Evolutionary conservation across 2,329 filamentous ascomycete genomes (phyloP), one percentile per base, ranked within the genome.

Genomic region (Fusarium duplospermum): DNA sequence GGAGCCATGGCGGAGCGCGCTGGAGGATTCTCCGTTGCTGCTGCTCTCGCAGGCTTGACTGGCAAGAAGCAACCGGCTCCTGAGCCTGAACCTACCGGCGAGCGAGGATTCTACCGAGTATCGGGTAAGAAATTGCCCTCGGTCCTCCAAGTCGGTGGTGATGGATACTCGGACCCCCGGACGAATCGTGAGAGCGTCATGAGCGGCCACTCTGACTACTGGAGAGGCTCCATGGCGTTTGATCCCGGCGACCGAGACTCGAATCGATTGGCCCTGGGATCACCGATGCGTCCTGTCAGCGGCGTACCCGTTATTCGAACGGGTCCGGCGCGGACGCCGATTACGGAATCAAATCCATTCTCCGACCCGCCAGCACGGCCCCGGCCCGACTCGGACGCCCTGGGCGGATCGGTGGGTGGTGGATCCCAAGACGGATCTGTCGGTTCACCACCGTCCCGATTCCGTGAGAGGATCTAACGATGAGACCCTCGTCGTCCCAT

Each of bases 61-160:
- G 81, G 84, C 35, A 87, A 86, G 67, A 83, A 81, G 78, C 72
- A 65, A 27, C 69, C 65, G 33, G 70, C 71, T 59, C 71, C 80
- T 60, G 72, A 72, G 58, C 78, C 77, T 18, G 79, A 80, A 47
- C 83, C 84, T 38, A 81, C 79, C 27, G 86, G 84, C 31, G 90
- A 92, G 77, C 84, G 85, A 69, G 89, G 90, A 1, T 93, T 93
- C 79, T 89, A 91, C 71, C 88, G 90, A 33, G 88, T 93, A 3
- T 91, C 91, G 7, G 91, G 91, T 70, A 87, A 87, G 76, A 93
- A 92, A 77, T 80, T 93, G 66, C 88, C 89, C 4, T 90, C 91
- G 3, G 90, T 92, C 11, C 81, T 93, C 40, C 86, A 89, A 67
- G 85, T 85, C 56, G 90, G 91, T 16, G 91, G 90, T 7, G 90